Evolutionary conservation across 768 basidiomycete species (phyloP), one percentile per base, ranked within the genome.

Genomic region (Cystofilobasidium capitatum): DNA sequence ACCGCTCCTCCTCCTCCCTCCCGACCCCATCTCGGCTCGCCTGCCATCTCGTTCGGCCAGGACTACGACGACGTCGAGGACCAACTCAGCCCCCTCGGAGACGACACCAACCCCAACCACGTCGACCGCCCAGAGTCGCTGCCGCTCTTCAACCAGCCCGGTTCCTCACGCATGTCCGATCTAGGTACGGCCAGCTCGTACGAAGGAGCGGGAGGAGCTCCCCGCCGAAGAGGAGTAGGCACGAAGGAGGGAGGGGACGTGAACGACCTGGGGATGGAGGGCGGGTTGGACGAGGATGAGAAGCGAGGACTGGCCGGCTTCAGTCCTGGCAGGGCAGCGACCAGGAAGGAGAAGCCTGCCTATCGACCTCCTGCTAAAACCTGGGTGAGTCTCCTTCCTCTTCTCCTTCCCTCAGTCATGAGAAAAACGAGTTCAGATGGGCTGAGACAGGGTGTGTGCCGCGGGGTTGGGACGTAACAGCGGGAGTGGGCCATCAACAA

Each of bases 401-500:
- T n/a, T 35, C 40, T 36, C 33, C 36, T 4, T 39, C 5, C 12
- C 20, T 17, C 39, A 42, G 40, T 26, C 31, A 40, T 54, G 6
- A 9, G 24, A 26, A 16, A 6, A n/a, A 8, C n/a, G 4, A 36
- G 13, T 2, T 22, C 22, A 13, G 5, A 14, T 3, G 17, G n/a
- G 37, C 4, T 35, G 24, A 3, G 8, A 9, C 29, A 16, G 14
- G 26, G 20, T 65, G 24, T 24, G 10, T 13, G n/a, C 51, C n/a
- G n/a, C 33, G 12, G 3, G 10, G 10, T 58, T 13, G 29, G 24
- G 10, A n/a, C n/a, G n/a, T n/a, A n/a, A 29, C 64, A 76, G 75
- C 55, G 71, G 42, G 76, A 74, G 9, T 70, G 74, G 47, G 69
- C 75, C 58, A 60, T 73, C 33, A 74, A 76, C 31, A 71, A 78